A percentile compares a stretch with the other conserved stretches of the same genome.
These are phyloP conservation scores for Solanum aculeatissimum DNA, from an alignment of 305 asterid species.

Conservation along the genomic window DNA sequence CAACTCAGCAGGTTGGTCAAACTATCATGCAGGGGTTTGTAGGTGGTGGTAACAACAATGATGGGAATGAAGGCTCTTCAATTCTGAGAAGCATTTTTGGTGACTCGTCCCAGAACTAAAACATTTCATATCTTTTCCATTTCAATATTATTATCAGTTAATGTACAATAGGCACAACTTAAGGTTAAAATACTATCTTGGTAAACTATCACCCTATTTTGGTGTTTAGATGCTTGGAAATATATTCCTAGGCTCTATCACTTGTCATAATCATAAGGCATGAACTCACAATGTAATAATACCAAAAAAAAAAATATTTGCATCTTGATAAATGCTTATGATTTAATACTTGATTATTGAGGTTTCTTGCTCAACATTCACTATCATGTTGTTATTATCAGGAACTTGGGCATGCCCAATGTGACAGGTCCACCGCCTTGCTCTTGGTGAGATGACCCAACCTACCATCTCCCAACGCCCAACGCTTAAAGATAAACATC, in stretches of 20 bases:
- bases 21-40: constrained; percentile 20
- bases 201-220: not conserved
- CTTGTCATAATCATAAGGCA: not conserved
- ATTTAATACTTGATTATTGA: not conserved
- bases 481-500: not conserved
- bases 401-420: not conserved
- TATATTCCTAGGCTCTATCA: not conserved
- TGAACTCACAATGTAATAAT: not conserved
- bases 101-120: not conserved
- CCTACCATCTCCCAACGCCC: not conserved
- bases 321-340: not conserved
- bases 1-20: constrained; percentile 32
- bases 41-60: constrained; percentile 4
- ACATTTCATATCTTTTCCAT: not conserved
- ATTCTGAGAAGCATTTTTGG: not conserved
- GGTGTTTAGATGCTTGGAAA: not conserved
- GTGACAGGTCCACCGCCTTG: not conserved
- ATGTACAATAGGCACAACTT: not conserved
- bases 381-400: not conserved
- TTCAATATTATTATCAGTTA: not conserved
- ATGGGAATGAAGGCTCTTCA: constrained; percentile 6
- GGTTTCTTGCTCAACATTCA: not conserved
- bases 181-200: not conserved
- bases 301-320: not conserved
- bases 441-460: not conserved